These are phyloP conservation scores for Phytophthora quininea DNA, from an alignment of 352 stramenopile genomes.

Conservation along the genomic window DNA sequence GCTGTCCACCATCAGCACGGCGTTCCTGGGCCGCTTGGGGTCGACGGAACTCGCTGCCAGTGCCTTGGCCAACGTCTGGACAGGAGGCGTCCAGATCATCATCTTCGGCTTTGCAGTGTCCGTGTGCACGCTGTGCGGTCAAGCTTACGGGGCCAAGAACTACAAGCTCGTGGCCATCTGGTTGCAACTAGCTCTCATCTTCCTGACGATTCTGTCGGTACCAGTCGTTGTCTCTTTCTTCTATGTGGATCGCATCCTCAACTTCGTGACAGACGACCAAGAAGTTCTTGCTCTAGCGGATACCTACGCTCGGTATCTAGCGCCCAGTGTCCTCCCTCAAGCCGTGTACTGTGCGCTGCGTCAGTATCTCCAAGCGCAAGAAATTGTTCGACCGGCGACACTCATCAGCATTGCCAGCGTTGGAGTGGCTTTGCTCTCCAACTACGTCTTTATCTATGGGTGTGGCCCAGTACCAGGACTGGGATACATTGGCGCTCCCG, in stretches of 20 bases:
- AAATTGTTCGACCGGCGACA: slow-evolving; percentile 80
- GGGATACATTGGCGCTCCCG: slow-evolving; percentile 75
- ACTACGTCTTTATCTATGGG: slow-evolving; percentile 86
- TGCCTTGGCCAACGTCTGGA: slow-evolving; percentile 81
- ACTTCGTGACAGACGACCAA: slow-evolving; percentile 68
- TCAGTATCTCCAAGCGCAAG: slow-evolving; percentile 82
- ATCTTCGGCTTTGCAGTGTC: slow-evolving; percentile 82
- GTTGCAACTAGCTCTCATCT: slow-evolving; percentile 78
- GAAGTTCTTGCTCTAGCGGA: slow-evolving; percentile 65
- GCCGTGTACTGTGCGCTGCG: slow-evolving; percentile 74
- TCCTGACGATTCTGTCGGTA: slow-evolving; percentile 70
- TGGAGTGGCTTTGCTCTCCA: slow-evolving; percentile 65
- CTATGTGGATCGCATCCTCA: slow-evolving; percentile 76
- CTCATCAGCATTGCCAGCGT: slow-evolving; percentile 78
- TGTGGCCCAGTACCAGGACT: slow-evolving; percentile 61
- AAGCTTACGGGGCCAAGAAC: slow-evolving; percentile 84
- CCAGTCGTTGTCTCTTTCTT: slow-evolving; percentile 85
- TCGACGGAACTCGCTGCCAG: slow-evolving; percentile 74
- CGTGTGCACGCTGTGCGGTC: slow-evolving; percentile 81
- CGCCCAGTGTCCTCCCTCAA: slow-evolving; percentile 70
- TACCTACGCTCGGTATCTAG: slow-evolving; percentile 65
- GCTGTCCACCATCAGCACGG: slow-evolving; percentile 78
- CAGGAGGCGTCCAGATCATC: slow-evolving; percentile 77
- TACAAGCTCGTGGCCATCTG: slow-evolving; percentile 78
- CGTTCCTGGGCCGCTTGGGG: slow-evolving; percentile 79